Conservation (phyloP, 805 yeast genomes). For the Wickerhamiella bombiphila region DNA sequence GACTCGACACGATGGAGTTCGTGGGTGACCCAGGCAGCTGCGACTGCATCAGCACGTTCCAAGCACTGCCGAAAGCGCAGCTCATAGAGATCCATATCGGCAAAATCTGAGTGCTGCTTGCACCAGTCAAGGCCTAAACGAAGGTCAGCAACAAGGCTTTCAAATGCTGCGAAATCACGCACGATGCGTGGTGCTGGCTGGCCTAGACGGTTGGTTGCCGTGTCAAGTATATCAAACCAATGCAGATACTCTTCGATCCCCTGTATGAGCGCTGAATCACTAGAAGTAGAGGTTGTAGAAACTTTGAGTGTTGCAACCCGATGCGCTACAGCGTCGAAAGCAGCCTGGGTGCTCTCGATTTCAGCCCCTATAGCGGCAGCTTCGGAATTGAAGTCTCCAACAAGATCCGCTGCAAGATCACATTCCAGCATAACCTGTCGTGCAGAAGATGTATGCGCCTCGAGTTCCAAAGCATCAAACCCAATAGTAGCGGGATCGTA, state of each 20-base stretch:
- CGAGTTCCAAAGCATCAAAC: conserved; percentile 10
- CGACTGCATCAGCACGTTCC: conserved; percentile 62
- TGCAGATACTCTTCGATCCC: conserved; percentile 37
- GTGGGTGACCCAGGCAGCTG: conserved; percentile 45
- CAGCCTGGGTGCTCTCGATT: conserved; percentile 34
- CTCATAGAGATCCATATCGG: conserved; percentile 53
- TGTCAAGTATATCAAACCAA: conserved; percentile 57
- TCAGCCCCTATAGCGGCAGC: conserved; percentile 32
- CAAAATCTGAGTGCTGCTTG: conserved; percentile 40
- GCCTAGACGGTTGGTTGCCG: conserved; percentile 52
- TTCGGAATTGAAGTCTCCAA: conserved; percentile 28
- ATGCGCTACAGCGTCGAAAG: conserved; percentile 42
- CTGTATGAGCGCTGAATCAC: conserved; percentile 25
- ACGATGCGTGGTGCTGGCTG: conserved; percentile 59
- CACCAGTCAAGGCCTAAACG: conserved; percentile 56
- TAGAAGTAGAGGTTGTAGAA: conserved; percentile 38
- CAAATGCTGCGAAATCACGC: conserved; percentile 37
- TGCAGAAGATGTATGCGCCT: conserved; percentile 1
- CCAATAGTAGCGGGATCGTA: not conserved
- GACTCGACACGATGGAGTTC: conserved; percentile 21
- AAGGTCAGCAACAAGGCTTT: conserved; percentile 37
- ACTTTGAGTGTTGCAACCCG: conserved; percentile 53
- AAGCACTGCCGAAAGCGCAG: conserved; percentile 70
- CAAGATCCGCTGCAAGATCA: conserved; percentile 2
- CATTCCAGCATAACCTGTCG: not conserved